Evolutionary conservation across 495 filamentous ascomycete species (phyloP).

Genomic region (Penicillium angulare): DNA sequence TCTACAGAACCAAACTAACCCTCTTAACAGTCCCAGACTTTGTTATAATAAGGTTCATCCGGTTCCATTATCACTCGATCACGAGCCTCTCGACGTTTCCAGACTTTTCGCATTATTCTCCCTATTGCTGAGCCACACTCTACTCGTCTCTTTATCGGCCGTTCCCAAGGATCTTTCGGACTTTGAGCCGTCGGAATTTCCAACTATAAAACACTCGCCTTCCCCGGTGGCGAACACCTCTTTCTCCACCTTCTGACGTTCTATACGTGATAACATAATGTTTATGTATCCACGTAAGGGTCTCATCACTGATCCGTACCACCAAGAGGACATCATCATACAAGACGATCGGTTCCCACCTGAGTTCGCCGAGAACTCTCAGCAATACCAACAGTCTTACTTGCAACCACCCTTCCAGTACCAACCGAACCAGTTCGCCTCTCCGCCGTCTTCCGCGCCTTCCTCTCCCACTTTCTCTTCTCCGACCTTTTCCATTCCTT

Average conservation of each 20-base stretch:
- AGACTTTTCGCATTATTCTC: conserved; percentile 30
- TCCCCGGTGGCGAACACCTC: conserved; percentile 33
- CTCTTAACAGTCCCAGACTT: conserved; percentile 16
- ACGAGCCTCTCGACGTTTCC: conserved; percentile 35
- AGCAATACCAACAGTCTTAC: conserved; percentile 26
- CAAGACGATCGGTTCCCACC: conserved; percentile 46
- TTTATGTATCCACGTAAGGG: conserved; percentile 51
- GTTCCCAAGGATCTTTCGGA: conserved; percentile 26
- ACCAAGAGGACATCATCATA: conserved; percentile 40
- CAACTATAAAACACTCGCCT: conserved; percentile 31
- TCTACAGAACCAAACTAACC: conserved; percentile 18
- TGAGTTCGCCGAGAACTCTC: conserved; percentile 32
- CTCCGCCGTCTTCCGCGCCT: conserved; percentile 41
- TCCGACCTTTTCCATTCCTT: conserved; percentile 38
- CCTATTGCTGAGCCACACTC: neutral
- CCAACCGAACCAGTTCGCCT: conserved; percentile 33
- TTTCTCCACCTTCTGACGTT: conserved; percentile 30
- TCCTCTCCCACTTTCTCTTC: conserved; percentile 44
- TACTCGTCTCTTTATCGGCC: neutral
- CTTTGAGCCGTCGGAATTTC: conserved; percentile 30
- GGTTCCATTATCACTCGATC: conserved; percentile 10
- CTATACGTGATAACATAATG: conserved; percentile 40
- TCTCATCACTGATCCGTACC: conserved; percentile 46
- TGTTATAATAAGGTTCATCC: conserved; percentile 19
- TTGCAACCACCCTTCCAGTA: conserved; percentile 42